A percentile compares a stretch with the other conserved stretches of the same genome.
Evolutionary conservation across 345 rosid species (phyloP).

Genomic region (Eucalyptus viminalis): DNA sequence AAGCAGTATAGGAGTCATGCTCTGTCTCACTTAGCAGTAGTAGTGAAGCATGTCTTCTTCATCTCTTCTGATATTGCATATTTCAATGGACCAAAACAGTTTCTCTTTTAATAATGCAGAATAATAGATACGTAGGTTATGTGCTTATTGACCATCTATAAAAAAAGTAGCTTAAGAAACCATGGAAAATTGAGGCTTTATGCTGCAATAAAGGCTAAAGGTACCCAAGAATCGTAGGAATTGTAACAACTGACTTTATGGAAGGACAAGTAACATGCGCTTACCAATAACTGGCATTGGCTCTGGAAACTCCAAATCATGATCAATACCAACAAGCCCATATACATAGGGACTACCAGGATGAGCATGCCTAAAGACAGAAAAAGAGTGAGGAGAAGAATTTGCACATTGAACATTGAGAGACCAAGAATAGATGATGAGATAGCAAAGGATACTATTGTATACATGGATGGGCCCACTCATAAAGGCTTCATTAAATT

Average conservation of each 20-base stretch:
- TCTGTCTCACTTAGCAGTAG: background rate
- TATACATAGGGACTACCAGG: slow-evolving; percentile 98
- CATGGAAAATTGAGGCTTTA: background rate
- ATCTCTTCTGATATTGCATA: background rate
- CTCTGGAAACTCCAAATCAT: slow-evolving; percentile 96
- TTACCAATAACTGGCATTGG: slow-evolving; percentile 97
- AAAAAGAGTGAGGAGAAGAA: background rate
- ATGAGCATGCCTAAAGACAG: slow-evolving; percentile 75
- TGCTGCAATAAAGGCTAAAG: background rate
- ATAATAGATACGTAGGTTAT: background rate
- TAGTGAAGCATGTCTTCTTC: background rate
- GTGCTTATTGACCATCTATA: background rate
- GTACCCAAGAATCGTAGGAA: background rate
- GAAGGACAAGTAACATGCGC: background rate
- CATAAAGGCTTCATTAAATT: background rate
- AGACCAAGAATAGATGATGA: background rate
- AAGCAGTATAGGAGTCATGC: background rate
- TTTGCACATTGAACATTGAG: background rate
- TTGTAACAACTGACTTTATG: background rate
- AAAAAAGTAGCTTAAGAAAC: background rate
- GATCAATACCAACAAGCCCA: slow-evolving; percentile 96
- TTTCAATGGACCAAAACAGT: background rate
- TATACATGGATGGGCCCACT: background rate
- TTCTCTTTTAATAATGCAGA: background rate
- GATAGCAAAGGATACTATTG: background rate